phyloP scores from a whole-genome alignment of 2,329 filamentous ascomycete species.

The Sclerotinia glacialis region DNA sequence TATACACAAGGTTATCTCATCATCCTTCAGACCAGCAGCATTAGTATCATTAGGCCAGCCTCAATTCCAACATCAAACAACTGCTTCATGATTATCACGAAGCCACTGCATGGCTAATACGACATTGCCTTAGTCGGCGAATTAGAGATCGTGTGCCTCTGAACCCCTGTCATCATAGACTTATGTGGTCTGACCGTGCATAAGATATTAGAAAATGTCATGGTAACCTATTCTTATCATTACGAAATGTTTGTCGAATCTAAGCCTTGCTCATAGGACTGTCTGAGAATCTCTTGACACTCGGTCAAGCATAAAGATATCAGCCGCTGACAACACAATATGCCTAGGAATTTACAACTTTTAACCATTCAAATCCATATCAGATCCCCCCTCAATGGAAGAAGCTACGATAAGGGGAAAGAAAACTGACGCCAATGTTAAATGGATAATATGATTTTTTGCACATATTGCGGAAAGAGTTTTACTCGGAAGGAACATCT shows the following conservation, averaged over 20 bases:
- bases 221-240: conserved; percentile 17
- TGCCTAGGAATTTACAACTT: neutral
- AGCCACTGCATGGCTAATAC: conserved; percentile 22
- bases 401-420: conserved; percentile 9
- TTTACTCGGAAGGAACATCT: conserved; percentile 57
- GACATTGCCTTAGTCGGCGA: conserved; percentile 22
- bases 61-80: conserved; percentile 10
- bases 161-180: neutral
- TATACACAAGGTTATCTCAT: conserved; percentile 3
- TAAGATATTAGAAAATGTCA: conserved; percentile 14
- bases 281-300: neutral
- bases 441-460: conserved; percentile 45
- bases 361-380: conserved; percentile 11
- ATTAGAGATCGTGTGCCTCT: conserved; percentile 10
- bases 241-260: conserved; percentile 8
- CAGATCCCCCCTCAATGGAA: conserved; percentile 20
- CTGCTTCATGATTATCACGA: conserved; percentile 18
- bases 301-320: conserved; percentile 3
- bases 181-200: conserved; percentile 17
- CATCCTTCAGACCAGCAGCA: conserved; percentile 2
- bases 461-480: conserved; percentile 53
- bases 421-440: neutral
- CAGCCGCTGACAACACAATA: conserved; percentile 1
- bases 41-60: conserved; percentile 11
- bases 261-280: conserved; percentile 12